These are phyloP conservation scores for Acanthamoeba comandoni DNA, from an alignment of 208 protist species.

Conservation along the genomic window DNA sequence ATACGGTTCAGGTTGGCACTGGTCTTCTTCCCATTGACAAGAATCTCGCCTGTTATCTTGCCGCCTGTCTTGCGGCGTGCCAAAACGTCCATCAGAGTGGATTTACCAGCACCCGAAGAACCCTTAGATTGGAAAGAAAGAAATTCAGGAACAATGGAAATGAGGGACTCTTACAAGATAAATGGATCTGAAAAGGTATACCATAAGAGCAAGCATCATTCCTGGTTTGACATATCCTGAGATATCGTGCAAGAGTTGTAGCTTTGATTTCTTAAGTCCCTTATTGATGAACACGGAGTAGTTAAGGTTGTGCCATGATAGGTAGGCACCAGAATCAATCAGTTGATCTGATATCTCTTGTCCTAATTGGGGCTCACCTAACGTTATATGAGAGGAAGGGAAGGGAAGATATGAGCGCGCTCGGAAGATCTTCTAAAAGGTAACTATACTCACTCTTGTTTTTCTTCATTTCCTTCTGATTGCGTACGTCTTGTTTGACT, in stretches of 20 bases:
- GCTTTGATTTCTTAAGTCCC: conserved; percentile 66
- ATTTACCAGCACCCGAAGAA: conserved; percentile 83
- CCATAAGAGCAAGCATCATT: conserved; percentile 82
- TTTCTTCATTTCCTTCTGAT: neutral
- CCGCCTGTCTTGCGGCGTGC: conserved; percentile 80
- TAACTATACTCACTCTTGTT: neutral
- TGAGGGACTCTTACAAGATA: neutral
- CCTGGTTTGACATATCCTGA: conserved; percentile 85
- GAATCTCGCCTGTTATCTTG: conserved; percentile 78
- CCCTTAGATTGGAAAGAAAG: conserved; percentile 5
- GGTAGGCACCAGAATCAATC: conserved; percentile 36
- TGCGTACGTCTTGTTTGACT: neutral
- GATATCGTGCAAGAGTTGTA: conserved; percentile 75
- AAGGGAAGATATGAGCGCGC: neutral
- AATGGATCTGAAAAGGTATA: neutral
- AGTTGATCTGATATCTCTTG: neutral
- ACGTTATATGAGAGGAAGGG: no score
- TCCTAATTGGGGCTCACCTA: neutral
- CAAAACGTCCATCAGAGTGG: conserved; percentile 81
- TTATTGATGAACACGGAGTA: conserved; percentile 75
- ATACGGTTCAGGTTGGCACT: conserved; percentile 73
- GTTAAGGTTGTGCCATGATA: conserved; percentile 78
- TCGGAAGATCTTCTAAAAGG: neutral
- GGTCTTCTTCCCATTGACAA: conserved; percentile 77
- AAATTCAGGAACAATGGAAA: neutral